These are phyloP conservation scores for Porogramme epimiltina DNA, from an alignment of 1,284 basidiomycete species.

Conservation along the genomic window DNA sequence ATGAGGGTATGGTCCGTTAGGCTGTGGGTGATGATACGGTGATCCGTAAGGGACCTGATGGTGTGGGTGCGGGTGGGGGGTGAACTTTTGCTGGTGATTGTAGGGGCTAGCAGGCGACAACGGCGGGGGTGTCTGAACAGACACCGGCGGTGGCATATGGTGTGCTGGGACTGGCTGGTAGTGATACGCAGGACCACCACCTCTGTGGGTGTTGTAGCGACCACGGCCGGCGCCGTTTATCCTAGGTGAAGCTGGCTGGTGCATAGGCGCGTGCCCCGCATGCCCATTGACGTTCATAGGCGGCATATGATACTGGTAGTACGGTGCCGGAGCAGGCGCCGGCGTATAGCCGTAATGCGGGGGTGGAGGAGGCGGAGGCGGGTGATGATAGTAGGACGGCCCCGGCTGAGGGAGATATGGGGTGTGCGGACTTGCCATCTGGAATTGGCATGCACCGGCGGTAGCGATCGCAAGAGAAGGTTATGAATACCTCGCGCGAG, in stretches of 20 bases:
- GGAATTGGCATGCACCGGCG: neutral
- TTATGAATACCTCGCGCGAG: conserved; percentile 1
- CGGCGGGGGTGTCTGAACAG: conserved; percentile 26
- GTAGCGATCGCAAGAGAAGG: neutral
- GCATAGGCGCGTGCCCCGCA: conserved; percentile 26
- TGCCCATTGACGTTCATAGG: conserved; percentile 34
- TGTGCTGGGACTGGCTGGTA: conserved; percentile 25
- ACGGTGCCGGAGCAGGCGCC: conserved; percentile 27
- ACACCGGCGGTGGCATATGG: conserved; percentile 26
- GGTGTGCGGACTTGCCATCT: conserved; percentile 37
- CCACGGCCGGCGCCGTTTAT: conserved; percentile 28
- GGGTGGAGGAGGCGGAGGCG: conserved; percentile 26
- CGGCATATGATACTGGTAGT: conserved; percentile 33
- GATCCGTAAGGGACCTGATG: conserved; percentile 32
- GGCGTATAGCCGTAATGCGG: conserved; percentile 26
- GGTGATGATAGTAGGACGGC: conserved; percentile 32
- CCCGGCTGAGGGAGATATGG: conserved; percentile 35
- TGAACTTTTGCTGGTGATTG: conserved; percentile 32
- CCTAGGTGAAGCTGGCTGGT: conserved; percentile 32
- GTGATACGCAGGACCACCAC: conserved; percentile 27
- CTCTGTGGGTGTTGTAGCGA: conserved; percentile 29
- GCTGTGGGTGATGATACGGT: conserved; percentile 31
- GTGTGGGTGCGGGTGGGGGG: conserved; percentile 25
- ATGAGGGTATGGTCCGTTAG: conserved; percentile 29
- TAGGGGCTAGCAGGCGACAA: conserved; percentile 30